phyloP scores from a whole-genome alignment of 2,329 filamentous ascomycete genomes.

The Ophiostoma triangulosporum region DNA sequence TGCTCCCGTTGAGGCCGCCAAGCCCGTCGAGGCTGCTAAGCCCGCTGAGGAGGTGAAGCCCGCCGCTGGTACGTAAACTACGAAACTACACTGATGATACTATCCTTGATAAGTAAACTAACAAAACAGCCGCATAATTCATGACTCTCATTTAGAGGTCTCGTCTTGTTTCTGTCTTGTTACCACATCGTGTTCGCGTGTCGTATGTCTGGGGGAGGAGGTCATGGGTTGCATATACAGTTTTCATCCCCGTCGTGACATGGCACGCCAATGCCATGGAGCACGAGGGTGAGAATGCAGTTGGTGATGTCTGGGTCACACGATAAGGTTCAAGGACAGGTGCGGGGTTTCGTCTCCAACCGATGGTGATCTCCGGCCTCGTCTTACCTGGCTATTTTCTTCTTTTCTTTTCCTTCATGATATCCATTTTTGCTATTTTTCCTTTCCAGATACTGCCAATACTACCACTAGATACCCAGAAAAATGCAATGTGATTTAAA shows the following conservation, averaged over 20 bases:
- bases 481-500: too few species aligned
- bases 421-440: constrained; percentile 11
- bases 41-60: constrained; percentile 19
- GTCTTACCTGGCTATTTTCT: constrained; percentile 1
- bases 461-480: constrained; percentile 9
- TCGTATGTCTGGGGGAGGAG: not conserved
- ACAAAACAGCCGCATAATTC: not conserved
- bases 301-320: constrained; percentile 1
- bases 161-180: not conserved
- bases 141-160: not conserved
- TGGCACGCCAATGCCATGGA: not conserved
- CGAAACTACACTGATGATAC: not conserved
- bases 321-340: not conserved
- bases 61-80: constrained; percentile 10
- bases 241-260: constrained; percentile 15
- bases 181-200: not conserved
- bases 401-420: constrained; percentile 10
- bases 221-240: constrained; percentile 11
- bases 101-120: not conserved
- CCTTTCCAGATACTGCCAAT: constrained; percentile 4
- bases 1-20: constrained; percentile 9
- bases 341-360: not conserved
- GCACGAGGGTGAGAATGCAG: not conserved
- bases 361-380: not conserved
- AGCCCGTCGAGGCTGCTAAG: constrained; percentile 5